Base-by-base conservation (phyloP, 75 land plant genomes). In the Selaginella moellendorffii region DNA sequence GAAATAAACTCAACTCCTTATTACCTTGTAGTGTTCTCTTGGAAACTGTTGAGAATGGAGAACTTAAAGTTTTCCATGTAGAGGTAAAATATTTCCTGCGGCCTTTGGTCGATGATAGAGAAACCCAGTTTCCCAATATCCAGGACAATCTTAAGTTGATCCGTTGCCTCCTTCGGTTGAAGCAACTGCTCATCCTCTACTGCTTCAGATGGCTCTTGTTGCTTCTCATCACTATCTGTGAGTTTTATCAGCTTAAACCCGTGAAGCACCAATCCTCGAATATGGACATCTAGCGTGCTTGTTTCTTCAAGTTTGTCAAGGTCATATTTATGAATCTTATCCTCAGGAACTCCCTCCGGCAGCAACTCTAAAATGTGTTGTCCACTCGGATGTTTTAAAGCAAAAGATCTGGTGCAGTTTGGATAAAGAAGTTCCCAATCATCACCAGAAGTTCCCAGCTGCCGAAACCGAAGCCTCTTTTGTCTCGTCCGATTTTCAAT, bases 351-450 rank as follows among this genome's bases (percentile, higher is more conserved):
- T 29, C 31, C 29, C 23, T 66, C 64, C 26, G 75, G 60, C 22
- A 73, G 56, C 10, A 81, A 73, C 69, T 95, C 91, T 52, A 95
- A 64, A 30, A 68, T 29, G 62, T 74, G 78, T 31, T 78, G 75
- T 23, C 92, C 92, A 70, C 77, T 74, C n/a, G 83, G 92, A 68
- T 90, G 75, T 29, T 86, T 90, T 91, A 90, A 95, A 14, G 84
- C 74, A 75, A 80, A 95, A 25, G 68, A 67, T 56, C 54, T 64
- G 9, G 88, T 81, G 52, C 91, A 84, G 58, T 77, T 76, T 17
- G 99, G 92, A 30, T 61, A 52, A 52, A 95, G 58, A 0, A 28
- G 36, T 42, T 74, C 69, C 87, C 86, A 90, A 0, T 79, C 71
- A 73, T 81, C 77, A 63, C 84, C 88, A 2, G 19, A 21, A 52